These are phyloP conservation scores for Coccomyxa subellipsoidea DNA, from an alignment of 163 green algal species.

Conservation along the genomic window DNA sequence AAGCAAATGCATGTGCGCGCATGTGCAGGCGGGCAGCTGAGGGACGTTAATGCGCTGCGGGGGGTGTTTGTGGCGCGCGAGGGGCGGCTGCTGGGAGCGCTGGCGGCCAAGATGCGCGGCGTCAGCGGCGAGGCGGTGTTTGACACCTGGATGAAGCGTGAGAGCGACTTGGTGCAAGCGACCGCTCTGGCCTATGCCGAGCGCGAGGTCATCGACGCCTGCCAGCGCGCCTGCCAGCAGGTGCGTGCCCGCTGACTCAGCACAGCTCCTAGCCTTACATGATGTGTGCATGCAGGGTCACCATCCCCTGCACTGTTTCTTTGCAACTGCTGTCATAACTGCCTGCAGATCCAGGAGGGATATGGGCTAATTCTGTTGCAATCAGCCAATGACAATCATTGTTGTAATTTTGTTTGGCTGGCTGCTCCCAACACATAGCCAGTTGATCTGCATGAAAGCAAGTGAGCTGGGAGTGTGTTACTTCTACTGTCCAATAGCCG, in stretches of 20 bases:
- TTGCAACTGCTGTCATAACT: too few relatives aligned
- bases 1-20: too few relatives aligned
- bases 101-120: slow-evolving; percentile 53
- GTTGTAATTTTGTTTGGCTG: too few relatives aligned
- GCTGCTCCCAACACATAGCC: too few relatives aligned
- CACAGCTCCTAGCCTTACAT: too few relatives aligned
- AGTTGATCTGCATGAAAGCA: too few relatives aligned
- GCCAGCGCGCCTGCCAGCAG: slow-evolving; percentile 29
- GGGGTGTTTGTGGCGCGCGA: slow-evolving; percentile 68
- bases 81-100: slow-evolving; percentile 54
- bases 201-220: slow-evolving; percentile 74
- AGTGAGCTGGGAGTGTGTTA: too few relatives aligned
- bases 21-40: slow-evolving; percentile 14
- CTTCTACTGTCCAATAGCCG: too few relatives aligned
- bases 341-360: too few relatives aligned
- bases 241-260: slow-evolving; percentile 2
- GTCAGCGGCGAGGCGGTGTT: slow-evolving; percentile 13
- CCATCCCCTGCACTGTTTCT: neutral
- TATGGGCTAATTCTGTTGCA: too few relatives aligned
- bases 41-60: slow-evolving; percentile 38
- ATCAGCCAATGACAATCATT: too few relatives aligned
- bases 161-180: slow-evolving; percentile 79
- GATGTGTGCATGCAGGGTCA: neutral
- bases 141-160: slow-evolving; percentile 87
- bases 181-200: slow-evolving; percentile 67